phyloP scores from a whole-genome alignment of 192 early-diverging fungal species.

The Funneliformis mosseae region DNA sequence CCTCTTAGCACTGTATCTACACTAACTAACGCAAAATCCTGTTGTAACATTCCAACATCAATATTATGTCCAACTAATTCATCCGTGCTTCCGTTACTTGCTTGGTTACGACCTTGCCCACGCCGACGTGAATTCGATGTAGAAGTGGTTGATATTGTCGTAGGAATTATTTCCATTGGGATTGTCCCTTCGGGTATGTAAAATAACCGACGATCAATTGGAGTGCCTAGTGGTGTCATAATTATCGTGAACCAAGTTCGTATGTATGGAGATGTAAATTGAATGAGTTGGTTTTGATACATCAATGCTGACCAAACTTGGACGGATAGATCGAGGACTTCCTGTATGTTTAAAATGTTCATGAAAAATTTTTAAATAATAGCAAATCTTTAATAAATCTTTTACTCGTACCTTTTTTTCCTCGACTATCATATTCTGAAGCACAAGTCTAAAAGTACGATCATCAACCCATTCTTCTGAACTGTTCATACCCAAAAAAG shows the following conservation, averaged over 20 bases:
- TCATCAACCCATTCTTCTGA: slow-evolving; percentile 68
- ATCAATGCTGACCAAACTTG: slow-evolving; percentile 64
- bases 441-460: slow-evolving; percentile 73
- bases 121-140: slow-evolving; percentile 13
- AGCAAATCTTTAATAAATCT: too few species aligned
- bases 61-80: slow-evolving; percentile 60
- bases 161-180: slow-evolving; percentile 18
- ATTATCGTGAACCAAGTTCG: slow-evolving; percentile 67
- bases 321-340: slow-evolving; percentile 61
- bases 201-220: slow-evolving; percentile 60
- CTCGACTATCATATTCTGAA: slow-evolving; percentile 94
- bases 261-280: slow-evolving; percentile 41
- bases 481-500: slow-evolving; percentile 64
- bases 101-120: slow-evolving; percentile 21
- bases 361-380: neutral
- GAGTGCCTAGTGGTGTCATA: slow-evolving; percentile 86
- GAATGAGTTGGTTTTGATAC: slow-evolving; percentile 29
- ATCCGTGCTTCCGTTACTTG: neutral
- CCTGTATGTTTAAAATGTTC: slow-evolving; percentile 26
- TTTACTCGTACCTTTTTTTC: slow-evolving; percentile 51
- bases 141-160: neutral
- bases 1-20: slow-evolving; percentile 79
- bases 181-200: slow-evolving; percentile 40
- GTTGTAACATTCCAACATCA: slow-evolving; percentile 88
- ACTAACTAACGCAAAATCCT: slow-evolving; percentile 85